Evolutionary conservation across 352 stramenopile genomes (phyloP), one percentile per base, ranked within the genome.

Genomic region (Plasmopara viticola): DNA sequence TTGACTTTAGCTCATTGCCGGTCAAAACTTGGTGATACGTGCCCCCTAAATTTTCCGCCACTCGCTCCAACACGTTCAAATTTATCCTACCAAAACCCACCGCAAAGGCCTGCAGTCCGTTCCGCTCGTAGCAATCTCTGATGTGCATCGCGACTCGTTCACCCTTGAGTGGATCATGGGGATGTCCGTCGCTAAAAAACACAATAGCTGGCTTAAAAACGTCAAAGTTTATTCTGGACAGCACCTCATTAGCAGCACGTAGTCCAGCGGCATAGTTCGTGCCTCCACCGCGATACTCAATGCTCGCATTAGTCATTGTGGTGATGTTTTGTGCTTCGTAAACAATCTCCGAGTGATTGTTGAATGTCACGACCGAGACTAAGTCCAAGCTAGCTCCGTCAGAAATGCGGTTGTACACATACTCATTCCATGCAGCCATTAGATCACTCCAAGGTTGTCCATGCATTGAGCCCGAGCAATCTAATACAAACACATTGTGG

Each of bases 401-500:
- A 18, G 45, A 67, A 17, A 90, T 66, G 2, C 80, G 80, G 44
- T 90, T 90, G 44, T 74, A 61, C 5, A 94, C 43, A 40, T 87
- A 94, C 48, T 79, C 74, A 10, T 59, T 56, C 52, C 82, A 84
- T 1, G 76, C 83, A 8, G 54, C 64, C 25, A 83, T 64, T 20
- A 94, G 60, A n/a, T 77, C 56, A 17, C 44, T 29, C 83, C 83
- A 91, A 6, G 78, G 76, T 10, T 31, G 48, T 1, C 83, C 78
- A 5, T 18, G 44, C 80, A 94, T 94, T 17, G 83, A 94, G 0
- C 78, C 78, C 9, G 83, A 91, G 38, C 62, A 69, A 46, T 94
- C 80, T n/a, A 93, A 41, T 39, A 94, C 77, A 33, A 94, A 88
- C 4, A 94, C 63, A 37, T 91, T 80, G 37, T 94, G 80, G 52